Conservation (phyloP, 108 stramenopile genomes). For the Hondaea fermentalgiana region DNA sequence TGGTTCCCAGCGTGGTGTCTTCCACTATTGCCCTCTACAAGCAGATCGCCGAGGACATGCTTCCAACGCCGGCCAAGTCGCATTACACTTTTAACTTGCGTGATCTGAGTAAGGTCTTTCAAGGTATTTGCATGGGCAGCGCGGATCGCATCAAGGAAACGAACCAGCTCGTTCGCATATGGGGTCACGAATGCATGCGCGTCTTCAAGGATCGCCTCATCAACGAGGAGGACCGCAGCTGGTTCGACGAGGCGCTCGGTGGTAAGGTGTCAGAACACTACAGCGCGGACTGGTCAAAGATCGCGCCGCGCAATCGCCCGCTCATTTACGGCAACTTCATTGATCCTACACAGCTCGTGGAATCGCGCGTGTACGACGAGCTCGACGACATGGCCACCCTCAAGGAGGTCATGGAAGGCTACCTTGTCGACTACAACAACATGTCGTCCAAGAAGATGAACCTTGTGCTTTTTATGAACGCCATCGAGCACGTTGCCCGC, state of each 20-base stretch:
- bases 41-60: constrained; percentile 40
- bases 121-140: constrained; percentile 47
- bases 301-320: constrained; percentile 19
- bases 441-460: constrained; percentile 35
- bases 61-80: constrained; percentile 55
- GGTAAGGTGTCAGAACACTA: constrained; percentile 39
- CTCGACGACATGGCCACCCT: constrained; percentile 36
- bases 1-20: constrained; percentile 26
- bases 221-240: constrained; percentile 46
- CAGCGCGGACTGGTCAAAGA: constrained; percentile 28
- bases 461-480: constrained; percentile 54
- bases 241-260: constrained; percentile 43
- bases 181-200: constrained; percentile 53
- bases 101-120: constrained; percentile 58
- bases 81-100: constrained; percentile 66
- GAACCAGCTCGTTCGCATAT: constrained; percentile 42
- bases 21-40: constrained; percentile 50
- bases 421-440: constrained; percentile 57
- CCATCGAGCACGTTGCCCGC: constrained; percentile 55
- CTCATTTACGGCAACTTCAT: constrained; percentile 48
- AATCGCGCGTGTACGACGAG: constrained; percentile 40
- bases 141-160: constrained; percentile 39
- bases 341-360: constrained; percentile 33
- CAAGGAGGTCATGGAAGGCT: constrained; percentile 45
- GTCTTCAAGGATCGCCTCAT: constrained; percentile 57